Evolutionary conservation across 148 eudicot species (phyloP).

Genomic region (Silene uniflora): DNA sequence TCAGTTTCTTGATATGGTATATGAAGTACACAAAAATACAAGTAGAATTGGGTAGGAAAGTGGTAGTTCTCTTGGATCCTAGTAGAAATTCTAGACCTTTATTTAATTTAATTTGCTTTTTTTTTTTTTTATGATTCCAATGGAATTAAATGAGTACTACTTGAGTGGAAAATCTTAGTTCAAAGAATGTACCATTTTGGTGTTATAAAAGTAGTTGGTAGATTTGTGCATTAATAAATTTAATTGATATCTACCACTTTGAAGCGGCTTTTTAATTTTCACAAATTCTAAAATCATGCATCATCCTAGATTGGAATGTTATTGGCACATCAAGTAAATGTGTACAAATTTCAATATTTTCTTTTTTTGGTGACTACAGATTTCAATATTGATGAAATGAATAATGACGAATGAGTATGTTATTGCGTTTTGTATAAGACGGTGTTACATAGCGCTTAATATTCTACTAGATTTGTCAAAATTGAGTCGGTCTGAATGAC

Average conservation of each 20-base stretch:
- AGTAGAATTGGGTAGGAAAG: neutral
- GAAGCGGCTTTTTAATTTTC: neutral
- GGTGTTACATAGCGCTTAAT: no score
- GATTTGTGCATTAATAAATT: constrained; percentile 21
- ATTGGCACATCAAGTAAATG: neutral
- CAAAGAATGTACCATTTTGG: neutral
- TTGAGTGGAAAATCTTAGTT: constrained; percentile 6
- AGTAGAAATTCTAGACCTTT: neutral
- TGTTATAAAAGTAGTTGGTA: constrained; percentile 19
- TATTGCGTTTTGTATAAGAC: no score
- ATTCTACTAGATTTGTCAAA: no score
- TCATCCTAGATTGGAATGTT: neutral
- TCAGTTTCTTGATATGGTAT: neutral
- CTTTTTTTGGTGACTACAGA: no score
- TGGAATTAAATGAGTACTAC: neutral
- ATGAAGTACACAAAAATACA: neutral
- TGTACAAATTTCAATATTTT: no score
- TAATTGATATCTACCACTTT: no score
- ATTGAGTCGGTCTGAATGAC: no score
- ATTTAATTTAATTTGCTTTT: neutral
- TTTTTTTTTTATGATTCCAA: neutral
- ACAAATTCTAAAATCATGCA: neutral
- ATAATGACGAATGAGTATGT: no score
- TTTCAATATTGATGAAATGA: no score
- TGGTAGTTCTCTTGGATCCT: neutral